Evolutionary conservation across 2,329 filamentous ascomycete species (phyloP), one percentile per base, ranked within the genome.

Genomic region (Exophiala mesophila): DNA sequence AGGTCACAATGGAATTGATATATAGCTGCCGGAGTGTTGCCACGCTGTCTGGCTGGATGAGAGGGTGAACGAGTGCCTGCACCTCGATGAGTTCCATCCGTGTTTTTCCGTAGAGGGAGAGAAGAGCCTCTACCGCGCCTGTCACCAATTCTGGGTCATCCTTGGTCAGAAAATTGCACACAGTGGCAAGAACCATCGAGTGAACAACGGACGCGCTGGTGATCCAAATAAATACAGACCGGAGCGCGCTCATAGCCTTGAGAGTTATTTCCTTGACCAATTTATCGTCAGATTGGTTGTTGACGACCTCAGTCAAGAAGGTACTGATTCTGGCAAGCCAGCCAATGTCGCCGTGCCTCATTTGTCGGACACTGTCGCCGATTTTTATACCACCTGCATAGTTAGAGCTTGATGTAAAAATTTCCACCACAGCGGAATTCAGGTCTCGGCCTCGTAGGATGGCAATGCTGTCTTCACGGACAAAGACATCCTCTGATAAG

Each of bases 401-500:
- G 15, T 95, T 82, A 1, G 72, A 68, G 17, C 78, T 73, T 1
- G 92, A 88, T 0, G 89, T 94, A 62, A 95, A 94, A 49, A 97
- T 88, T 62, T 97, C 92, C 49, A 97, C 86, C 58, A 92, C 85
- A 8, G 87, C 86, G 61, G 88, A 85, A 60, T 88, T 94, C 49
- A 98, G 76, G 41, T 86, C 79, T 38, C 82, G 84, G 60, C 90
- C 86, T 51, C 90, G 80, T 57, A 95, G 70, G 12, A 85, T 84
- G 10, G 90, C 88, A 3, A 88, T 82, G 2, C 85, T 77, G 64
- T 97, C 92, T 59, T 97, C 92, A 24, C 86, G 81, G 54, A 85
- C 86, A 67, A 97, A 95, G 38, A 96, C 80, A 62, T 97, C 92
- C 55, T 97, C 92, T 2, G 90, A 94, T 23, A 98, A 73, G 13